phyloP scores from a whole-genome alignment of 805 yeast species.

The Wickerhamiella sorbophila region DNA sequence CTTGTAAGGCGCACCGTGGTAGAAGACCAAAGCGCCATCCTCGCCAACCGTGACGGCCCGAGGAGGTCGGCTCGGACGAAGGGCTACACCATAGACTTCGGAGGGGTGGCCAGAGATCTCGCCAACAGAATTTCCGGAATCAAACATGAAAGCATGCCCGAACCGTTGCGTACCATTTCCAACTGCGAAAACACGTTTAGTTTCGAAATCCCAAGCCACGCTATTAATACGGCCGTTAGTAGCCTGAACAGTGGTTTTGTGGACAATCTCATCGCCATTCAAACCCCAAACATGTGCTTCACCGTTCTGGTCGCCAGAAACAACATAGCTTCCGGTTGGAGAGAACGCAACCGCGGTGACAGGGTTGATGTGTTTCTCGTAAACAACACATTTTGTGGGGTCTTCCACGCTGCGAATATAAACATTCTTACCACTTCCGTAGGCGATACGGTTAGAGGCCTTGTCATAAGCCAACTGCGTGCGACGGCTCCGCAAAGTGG shows the following conservation, averaged over 20 bases:
- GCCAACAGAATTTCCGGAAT: constrained; percentile 93
- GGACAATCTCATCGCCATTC: constrained; percentile 39
- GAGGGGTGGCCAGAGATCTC: constrained; percentile 89
- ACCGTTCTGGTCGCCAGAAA: constrained; percentile 88
- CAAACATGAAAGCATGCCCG: constrained; percentile 89
- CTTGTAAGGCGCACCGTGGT: constrained; percentile 88
- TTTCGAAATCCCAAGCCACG: constrained; percentile 86
- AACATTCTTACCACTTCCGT: constrained; percentile 69
- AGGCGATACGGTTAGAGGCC: constrained; percentile 55
- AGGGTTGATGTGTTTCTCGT: constrained; percentile 49
- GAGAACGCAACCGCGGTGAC: constrained; percentile 80
- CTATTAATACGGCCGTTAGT: constrained; percentile 71
- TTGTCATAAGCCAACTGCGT: constrained; percentile 66
- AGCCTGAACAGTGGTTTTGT: constrained; percentile 71
- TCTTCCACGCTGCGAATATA: constrained; percentile 49
- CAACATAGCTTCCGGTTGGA: constrained; percentile 80
- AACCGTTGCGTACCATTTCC: constrained; percentile 86
- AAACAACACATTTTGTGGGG: constrained; percentile 42
- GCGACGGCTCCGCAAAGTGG: constrained; percentile 55
- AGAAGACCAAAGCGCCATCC: constrained; percentile 72
- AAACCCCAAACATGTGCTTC: constrained; percentile 67
- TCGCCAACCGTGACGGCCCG: constrained; percentile 88
- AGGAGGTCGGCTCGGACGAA: constrained; percentile 78
- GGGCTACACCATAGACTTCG: constrained; percentile 67
- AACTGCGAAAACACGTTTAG: constrained; percentile 74